Conservation (phyloP, 192 early-diverging fungal genomes). For the Coemansia sp. region DNA sequence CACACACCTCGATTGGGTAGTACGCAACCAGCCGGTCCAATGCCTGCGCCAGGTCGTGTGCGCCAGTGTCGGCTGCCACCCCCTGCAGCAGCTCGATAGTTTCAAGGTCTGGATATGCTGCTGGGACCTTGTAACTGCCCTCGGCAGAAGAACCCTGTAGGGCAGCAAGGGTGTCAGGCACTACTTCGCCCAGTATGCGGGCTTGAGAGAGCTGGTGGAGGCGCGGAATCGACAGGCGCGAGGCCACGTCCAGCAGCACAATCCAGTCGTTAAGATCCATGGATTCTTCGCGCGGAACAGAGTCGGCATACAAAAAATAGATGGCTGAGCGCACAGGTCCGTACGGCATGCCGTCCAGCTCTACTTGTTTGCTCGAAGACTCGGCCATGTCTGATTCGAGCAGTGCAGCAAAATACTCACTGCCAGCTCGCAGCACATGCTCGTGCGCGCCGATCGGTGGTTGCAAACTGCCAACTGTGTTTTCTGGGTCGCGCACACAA, state of each 20-base stretch:
- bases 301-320: conserved; percentile 35
- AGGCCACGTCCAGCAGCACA: conserved; percentile 26
- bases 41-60: conserved; percentile 25
- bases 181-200: conserved; percentile 13
- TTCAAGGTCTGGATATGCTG: conserved; percentile 20
- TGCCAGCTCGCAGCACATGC: conserved; percentile 37
- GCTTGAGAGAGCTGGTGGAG: conserved; percentile 41
- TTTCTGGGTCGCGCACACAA: conserved; percentile 32
- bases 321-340: conserved; percentile 43
- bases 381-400: conserved; percentile 44
- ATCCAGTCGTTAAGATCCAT: conserved; percentile 37
- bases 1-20: conserved; percentile 34
- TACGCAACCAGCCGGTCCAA: conserved; percentile 30
- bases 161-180: background rate
- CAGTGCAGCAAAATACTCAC: conserved; percentile 51
- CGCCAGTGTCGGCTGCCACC: conserved; percentile 35
- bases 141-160: background rate
- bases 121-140: conserved; percentile 9
- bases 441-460: conserved; percentile 44
- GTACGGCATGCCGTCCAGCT: conserved; percentile 43
- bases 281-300: conserved; percentile 12
- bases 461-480: conserved; percentile 43
- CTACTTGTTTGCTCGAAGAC: conserved; percentile 25
- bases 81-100: conserved; percentile 17
- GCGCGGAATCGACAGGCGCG: conserved; percentile 40